Conservation (phyloP, 345 rosid genomes). For the Linum tenue region DNA sequence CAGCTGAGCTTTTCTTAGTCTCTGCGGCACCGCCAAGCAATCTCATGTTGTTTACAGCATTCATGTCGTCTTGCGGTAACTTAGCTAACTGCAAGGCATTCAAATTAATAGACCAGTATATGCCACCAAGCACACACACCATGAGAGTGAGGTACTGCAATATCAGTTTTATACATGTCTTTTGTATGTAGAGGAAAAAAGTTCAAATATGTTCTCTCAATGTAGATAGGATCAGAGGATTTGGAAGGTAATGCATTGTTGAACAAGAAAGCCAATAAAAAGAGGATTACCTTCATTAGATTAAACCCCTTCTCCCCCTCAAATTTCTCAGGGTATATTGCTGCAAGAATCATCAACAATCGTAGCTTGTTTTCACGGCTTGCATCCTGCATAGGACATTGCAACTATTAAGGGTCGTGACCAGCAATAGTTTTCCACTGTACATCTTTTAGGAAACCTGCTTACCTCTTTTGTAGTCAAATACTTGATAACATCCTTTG, state of each 20-base stretch:
- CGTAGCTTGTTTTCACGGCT: slow-evolving; percentile 93
- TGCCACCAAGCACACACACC: neutral
- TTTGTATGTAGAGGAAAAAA: too few species aligned
- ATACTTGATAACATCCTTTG: slow-evolving; percentile 83
- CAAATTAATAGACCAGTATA: neutral
- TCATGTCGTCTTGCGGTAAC: slow-evolving; percentile 76
- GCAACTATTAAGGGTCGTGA: slow-evolving; percentile 6
- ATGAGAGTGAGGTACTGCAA: neutral
- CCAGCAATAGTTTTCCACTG: slow-evolving; percentile 4
- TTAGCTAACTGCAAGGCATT: slow-evolving; percentile 59
- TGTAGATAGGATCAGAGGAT: neutral
- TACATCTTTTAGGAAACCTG: slow-evolving; percentile 6
- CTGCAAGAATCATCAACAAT: slow-evolving; percentile 85
- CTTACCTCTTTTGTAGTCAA: slow-evolving; percentile 70
- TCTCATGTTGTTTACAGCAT: slow-evolving; percentile 87
- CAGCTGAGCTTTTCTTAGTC: slow-evolving; percentile 52
- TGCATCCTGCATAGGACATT: slow-evolving; percentile 57
- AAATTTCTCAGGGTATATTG: slow-evolving; percentile 89
- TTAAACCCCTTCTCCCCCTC: slow-evolving; percentile 87
- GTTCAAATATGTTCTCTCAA: too few species aligned
- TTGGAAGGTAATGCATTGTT: slow-evolving; percentile 5
- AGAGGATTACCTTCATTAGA: slow-evolving; percentile 69
- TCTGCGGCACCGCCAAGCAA: slow-evolving; percentile 64
- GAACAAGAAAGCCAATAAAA: neutral
- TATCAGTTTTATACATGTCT: neutral